Evolutionary conservation across 495 filamentous ascomycete genomes (phyloP), one percentile per base, ranked within the genome.

Genomic region (Astrocystis sublimbata): DNA sequence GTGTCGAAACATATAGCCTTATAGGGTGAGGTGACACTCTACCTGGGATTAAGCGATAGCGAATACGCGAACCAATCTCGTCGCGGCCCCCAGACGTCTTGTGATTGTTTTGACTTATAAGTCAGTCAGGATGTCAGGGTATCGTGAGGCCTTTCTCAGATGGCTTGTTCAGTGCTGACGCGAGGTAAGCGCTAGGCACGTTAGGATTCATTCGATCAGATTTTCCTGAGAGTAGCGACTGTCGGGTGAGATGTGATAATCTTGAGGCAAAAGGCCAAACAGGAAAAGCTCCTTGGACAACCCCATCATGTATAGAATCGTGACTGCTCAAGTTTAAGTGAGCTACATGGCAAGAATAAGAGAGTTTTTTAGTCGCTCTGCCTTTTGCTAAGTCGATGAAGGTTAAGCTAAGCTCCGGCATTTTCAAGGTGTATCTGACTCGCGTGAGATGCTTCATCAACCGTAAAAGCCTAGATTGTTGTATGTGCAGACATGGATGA

Each of bases 141-240:
- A 46, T 23, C 51, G 15, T 40, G 50, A 62, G 60, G 47, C 60
- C 31, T 56, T 62, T 41, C 60, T 55, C 40, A 46, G 60, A 41
- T 28, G 35, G 46, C 42, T 52, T 36, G 58, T 51, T 42, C 31
- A 43, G 36, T 23, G 42, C 58, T 52, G 45, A 60, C 58, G 31
- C 58, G 40, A 45, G 45, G 60, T 62, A 62, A 62, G 60, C 60
- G 23, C 60, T 62, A 62, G 33, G 41, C 50, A 55, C 24, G 28
- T 56, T 62, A 51, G 28, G 50, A 51, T 46, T 55, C 50, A 62
- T 62, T 62, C 42, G 42, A 30, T 56, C 24, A 33, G 30, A 12
- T 53, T 46, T 33, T 23, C 26, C 45, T 45, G 51, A 62, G n/a
- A n/a, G n/a, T n/a, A n/a, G n/a, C n/a, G n/a, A n/a, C n/a, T n/a